Evolutionary conservation across 1,139 yeast genomes (phyloP), one percentile per base, ranked within the genome.

Genomic region (Pichia sp.): DNA sequence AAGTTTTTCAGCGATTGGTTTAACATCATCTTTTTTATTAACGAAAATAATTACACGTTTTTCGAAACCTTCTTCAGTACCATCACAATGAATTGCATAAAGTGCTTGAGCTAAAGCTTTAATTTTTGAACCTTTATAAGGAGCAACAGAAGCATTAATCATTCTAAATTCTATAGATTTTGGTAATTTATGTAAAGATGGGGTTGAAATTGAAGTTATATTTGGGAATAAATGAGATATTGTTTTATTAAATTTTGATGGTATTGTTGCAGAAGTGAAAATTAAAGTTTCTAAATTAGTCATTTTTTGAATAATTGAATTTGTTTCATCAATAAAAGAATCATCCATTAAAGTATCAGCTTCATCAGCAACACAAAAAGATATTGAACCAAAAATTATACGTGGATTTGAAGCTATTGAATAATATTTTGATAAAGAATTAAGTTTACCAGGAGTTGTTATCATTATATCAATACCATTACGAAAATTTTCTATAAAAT

Each of bases 261-360:
- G 95, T 33, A 91, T 81, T 0, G 98, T 91, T 0, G 97, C 97
- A 1, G 95, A 81, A 47, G 93, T 86, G 51, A 91, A 76, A 1
- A 88, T 70, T 27, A 87, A 63, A 49, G 85, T 85, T 38, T 68
- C 68, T 31, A 83, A 65, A 45, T 75, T 72, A 4, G 72, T 67
- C 60, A 84, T 70, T 39, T 65, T 61, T 34, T 68, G 68, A 26
- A 88, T 62, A 1, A 77, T 72, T 6, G 68, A 61, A 50, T 77
- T 72, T 1, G 96, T 86, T 45, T 80, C 80, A 28, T 74, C 74
- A 14, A 79, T 64, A 74, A 91, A 89, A 0, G 95, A 82, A 41
- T 77, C 74, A 56, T 89, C 96, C 78, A 91, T 73, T 41, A 91
- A 66, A 0, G 96, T 85, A 61, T 91, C 98, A 0, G 98, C 97